phyloP scores from a whole-genome alignment of 805 yeast genomes.

The Saccharomycopsis amapae region DNA sequence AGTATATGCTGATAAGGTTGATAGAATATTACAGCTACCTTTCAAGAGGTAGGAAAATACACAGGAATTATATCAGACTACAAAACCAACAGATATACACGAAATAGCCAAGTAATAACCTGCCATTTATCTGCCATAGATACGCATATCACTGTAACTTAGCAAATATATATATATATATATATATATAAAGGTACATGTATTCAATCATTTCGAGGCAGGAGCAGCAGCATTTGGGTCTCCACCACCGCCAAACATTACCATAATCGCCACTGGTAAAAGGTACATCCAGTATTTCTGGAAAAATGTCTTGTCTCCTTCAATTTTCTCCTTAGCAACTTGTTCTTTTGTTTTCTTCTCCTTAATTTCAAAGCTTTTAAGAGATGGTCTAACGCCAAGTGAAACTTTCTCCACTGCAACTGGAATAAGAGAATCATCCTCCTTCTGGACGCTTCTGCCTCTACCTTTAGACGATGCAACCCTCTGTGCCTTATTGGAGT shows the following conservation, averaged over 20 bases:
- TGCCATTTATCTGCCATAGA: too few species aligned
- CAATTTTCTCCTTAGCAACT: background rate
- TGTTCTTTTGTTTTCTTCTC: conserved; percentile 1
- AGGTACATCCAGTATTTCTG: conserved; percentile 22
- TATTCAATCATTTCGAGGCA: too few species aligned
- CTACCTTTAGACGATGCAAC: background rate
- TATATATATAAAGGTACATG: too few species aligned
- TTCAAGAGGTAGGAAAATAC: too few species aligned
- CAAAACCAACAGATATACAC: too few species aligned
- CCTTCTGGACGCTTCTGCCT: background rate
- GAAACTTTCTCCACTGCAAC: conserved; percentile 1
- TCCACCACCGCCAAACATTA: conserved; percentile 18
- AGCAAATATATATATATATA: too few species aligned
- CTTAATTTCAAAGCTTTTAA: conserved; percentile 6
- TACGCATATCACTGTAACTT: too few species aligned
- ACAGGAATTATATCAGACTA: too few species aligned
- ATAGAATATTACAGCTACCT: too few species aligned
- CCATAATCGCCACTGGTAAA: conserved; percentile 15
- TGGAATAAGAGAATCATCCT: background rate
- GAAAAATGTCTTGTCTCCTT: conserved; percentile 16
- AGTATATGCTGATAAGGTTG: too few species aligned
- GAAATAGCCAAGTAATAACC: too few species aligned
- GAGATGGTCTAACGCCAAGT: conserved; percentile 7
- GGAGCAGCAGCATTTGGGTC: too few species aligned
- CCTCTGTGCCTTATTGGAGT: background rate